Percentiles rank a stretch among this genome's conserved stretches.
These are phyloP conservation scores for Nicotiana tabacum DNA, from an alignment of 257 asterid species.

Conservation along the genomic window DNA sequence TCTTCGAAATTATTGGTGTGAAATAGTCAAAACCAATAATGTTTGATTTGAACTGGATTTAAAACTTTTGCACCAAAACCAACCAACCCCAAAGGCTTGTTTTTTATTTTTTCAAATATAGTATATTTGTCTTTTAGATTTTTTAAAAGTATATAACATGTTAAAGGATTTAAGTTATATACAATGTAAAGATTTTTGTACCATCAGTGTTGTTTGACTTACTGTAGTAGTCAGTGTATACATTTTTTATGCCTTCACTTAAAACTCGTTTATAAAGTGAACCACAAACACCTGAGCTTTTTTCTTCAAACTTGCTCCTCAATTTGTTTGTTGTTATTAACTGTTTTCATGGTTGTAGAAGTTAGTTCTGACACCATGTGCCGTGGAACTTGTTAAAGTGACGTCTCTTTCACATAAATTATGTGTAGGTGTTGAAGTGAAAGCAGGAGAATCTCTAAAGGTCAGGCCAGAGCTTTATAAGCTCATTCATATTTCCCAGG, in stretches of 20 bases:
- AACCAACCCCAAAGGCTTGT: neutral
- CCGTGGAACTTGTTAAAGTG: neutral
- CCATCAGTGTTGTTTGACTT: too few species aligned
- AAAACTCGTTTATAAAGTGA: neutral
- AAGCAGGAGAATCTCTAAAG: constrained; percentile 42
- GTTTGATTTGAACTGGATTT: neutral
- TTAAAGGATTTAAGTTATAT: too few species aligned
- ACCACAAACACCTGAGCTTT: neutral
- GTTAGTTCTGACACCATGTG: neutral
- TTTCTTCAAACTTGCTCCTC: neutral
- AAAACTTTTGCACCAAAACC: neutral
- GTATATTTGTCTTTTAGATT: neutral
- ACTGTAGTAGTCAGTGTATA: too few species aligned
- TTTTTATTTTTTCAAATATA: neutral
- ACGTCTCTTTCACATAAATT: neutral
- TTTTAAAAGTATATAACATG: neutral
- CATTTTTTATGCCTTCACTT: too few species aligned
- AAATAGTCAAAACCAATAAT: neutral
- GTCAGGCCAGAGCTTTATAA: constrained; percentile 34
- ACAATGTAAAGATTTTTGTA: too few species aligned
- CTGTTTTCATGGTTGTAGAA: neutral
- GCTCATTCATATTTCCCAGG: constrained; percentile 74
- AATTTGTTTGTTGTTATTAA: neutral
- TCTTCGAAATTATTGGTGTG: neutral
- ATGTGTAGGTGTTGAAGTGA: constrained; percentile 63